Conservation (phyloP, 768 basidiomycete genomes). For the Tephrocybe sp. region DNA sequence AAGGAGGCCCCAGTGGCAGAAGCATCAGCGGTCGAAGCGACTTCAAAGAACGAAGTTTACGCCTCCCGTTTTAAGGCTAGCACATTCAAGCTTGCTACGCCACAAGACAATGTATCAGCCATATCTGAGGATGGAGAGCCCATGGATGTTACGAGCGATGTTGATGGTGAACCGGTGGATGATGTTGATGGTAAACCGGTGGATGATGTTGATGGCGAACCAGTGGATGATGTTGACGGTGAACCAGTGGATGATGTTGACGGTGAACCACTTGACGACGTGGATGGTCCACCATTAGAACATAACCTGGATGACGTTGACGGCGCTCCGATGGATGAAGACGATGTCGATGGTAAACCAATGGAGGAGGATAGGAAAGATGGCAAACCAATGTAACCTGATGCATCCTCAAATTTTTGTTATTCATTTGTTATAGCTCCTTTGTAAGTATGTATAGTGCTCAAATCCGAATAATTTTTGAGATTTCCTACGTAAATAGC, state of each 20-base stretch:
- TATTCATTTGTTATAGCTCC: too few species aligned
- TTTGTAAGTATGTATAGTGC: too few species aligned
- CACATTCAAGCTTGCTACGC: slow-evolving; percentile 71
- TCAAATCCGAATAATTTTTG: too few species aligned
- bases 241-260: slow-evolving; percentile 31
- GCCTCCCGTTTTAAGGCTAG: slow-evolving; percentile 75
- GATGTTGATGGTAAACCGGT: slow-evolving; percentile 45
- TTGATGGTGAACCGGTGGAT: slow-evolving; percentile 43
- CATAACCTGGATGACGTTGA: slow-evolving; percentile 41
- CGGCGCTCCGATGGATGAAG: slow-evolving; percentile 31
- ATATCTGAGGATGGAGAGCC: slow-evolving; percentile 28
- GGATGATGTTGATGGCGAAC: slow-evolving; percentile 33
- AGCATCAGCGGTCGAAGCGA: slow-evolving; percentile 27
- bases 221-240: slow-evolving; percentile 50
- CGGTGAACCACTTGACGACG: slow-evolving; percentile 31
- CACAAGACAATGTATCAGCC: slow-evolving; percentile 19
- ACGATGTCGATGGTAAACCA: slow-evolving; percentile 24
- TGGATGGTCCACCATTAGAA: slow-evolving; percentile 47
- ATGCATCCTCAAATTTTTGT: too few species aligned
- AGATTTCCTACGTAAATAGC: too few species aligned
- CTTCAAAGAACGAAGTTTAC: slow-evolving; percentile 31
- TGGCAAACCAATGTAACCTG: slow-evolving; percentile 8
- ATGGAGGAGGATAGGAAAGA: slow-evolving; percentile 17
- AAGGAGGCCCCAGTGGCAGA: slow-evolving; percentile 27
- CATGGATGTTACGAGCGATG: slow-evolving; percentile 34